phyloP scores from a whole-genome alignment of 1,139 yeast genomes.

The Debaryomyces singareniensis region DNA sequence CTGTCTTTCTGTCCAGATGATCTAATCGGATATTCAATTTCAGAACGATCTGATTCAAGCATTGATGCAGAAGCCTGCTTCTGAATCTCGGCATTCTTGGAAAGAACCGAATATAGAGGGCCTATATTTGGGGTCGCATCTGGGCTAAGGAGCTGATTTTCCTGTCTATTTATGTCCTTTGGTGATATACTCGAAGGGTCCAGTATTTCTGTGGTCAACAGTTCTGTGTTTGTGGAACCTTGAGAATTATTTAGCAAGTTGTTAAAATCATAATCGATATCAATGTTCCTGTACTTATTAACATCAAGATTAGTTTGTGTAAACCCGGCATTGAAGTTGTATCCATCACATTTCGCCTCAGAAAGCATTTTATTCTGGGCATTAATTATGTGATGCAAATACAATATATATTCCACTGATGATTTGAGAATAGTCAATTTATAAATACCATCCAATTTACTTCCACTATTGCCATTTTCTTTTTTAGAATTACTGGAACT shows the following conservation, averaged over 20 bases:
- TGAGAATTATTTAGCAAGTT: too few species aligned
- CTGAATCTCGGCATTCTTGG: neutral
- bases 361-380: slow-evolving; percentile 35
- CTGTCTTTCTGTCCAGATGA: too few species aligned
- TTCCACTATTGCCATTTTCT: slow-evolving; percentile 11
- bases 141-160: slow-evolving; percentile 30
- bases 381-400: slow-evolving; percentile 54
- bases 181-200: too few species aligned
- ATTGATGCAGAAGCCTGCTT: slow-evolving; percentile 1
- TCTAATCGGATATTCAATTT: too few species aligned
- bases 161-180: too few species aligned
- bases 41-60: too few species aligned
- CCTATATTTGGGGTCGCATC: slow-evolving; percentile 40
- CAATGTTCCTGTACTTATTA: slow-evolving; percentile 53
- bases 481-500: slow-evolving; percentile 11
- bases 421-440: slow-evolving; percentile 75
- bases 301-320: slow-evolving; percentile 50
- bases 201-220: too few species aligned
- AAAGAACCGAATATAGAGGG: slow-evolving; percentile 20
- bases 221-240: too few species aligned
- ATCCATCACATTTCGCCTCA: slow-evolving; percentile 11
- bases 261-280: slow-evolving; percentile 47
- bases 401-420: slow-evolving; percentile 72
- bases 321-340: slow-evolving; percentile 38
- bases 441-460: slow-evolving; percentile 62